Evolutionary conservation across 1,284 basidiomycete species (phyloP).

Genomic region (Leccinum fallax): DNA sequence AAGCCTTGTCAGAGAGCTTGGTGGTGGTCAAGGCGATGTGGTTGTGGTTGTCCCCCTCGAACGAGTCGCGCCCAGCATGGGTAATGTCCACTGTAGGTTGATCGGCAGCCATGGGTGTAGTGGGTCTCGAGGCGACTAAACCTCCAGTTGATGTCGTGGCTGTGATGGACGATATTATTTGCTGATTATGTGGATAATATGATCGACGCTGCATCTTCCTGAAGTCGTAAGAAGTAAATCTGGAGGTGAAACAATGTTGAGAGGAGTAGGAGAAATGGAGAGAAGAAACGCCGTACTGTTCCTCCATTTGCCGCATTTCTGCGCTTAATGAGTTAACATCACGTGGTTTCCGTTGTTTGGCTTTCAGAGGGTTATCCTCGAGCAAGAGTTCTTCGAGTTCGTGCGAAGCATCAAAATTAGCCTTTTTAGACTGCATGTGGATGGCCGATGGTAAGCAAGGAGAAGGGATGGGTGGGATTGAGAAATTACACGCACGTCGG

Average conservation of each 20-base stretch:
- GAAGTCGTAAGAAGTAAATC: constrained; percentile 83
- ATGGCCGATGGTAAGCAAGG: background rate
- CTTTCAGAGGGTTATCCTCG: constrained; percentile 97
- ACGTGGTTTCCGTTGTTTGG: constrained; percentile 89
- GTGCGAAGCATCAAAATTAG: constrained; percentile 99
- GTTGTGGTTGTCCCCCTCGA: constrained; percentile 19
- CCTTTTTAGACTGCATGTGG: constrained; percentile 81
- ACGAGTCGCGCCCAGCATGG: constrained; percentile 22
- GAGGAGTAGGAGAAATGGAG: background rate
- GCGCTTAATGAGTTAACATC: constrained; percentile 79
- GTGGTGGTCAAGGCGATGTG: constrained; percentile 23
- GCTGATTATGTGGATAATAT: constrained; percentile 80
- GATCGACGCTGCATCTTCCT: constrained; percentile 82
- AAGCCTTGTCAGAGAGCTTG: constrained; percentile 29
- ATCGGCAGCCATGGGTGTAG: constrained; percentile 43
- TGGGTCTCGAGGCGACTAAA: constrained; percentile 46
- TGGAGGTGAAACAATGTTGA: constrained; percentile 29
- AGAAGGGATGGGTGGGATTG: background rate
- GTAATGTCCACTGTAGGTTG: constrained; percentile 21
- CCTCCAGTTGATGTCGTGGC: constrained; percentile 47
- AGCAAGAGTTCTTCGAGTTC: constrained; percentile 94
- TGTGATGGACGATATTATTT: constrained; percentile 53
- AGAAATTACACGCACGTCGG: constrained; percentile 69
- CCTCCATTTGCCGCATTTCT: constrained; percentile 97
- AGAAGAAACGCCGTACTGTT: constrained; percentile 68